phyloP scores from a whole-genome alignment of 371 early-diverging fungal genomes.

The Chytridium lagenaria region DNA sequence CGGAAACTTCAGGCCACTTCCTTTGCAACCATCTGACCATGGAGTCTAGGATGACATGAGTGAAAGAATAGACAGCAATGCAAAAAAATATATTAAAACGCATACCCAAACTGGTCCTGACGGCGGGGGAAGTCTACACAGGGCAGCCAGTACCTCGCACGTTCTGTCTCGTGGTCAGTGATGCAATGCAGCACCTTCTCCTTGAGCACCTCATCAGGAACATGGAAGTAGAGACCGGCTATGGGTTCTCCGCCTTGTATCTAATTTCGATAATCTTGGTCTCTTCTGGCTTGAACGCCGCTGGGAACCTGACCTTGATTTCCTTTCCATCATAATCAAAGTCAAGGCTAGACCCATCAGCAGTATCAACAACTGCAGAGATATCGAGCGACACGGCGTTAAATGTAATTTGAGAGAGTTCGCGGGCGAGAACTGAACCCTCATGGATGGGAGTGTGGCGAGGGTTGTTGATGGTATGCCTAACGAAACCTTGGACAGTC shows the following conservation, averaged over 20 bases:
- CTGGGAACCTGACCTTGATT: constrained; percentile 48
- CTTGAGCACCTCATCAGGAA: constrained; percentile 34
- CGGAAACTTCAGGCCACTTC: constrained; percentile 53
- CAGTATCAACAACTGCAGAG: not conserved
- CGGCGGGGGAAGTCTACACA: constrained; percentile 63
- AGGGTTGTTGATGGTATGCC: constrained; percentile 1
- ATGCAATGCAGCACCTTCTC: constrained; percentile 38
- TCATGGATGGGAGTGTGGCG: not conserved
- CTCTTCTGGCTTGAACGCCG: constrained; percentile 48
- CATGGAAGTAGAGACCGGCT: constrained; percentile 41
- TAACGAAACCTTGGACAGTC: constrained; percentile 5
- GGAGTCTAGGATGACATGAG: too few relatives aligned
- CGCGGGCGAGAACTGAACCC: not conserved
- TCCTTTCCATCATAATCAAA: constrained; percentile 53
- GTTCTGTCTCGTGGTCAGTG: constrained; percentile 46
- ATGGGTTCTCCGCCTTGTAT: constrained; percentile 55
- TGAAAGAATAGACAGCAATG: too few relatives aligned
- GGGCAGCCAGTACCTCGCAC: constrained; percentile 68
- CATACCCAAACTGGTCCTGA: constrained; percentile 51
- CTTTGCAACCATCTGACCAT: constrained; percentile 64
- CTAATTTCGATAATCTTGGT: constrained; percentile 41
- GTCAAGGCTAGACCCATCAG: not conserved
- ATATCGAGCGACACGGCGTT: constrained; percentile 15
- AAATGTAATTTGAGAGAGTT: not conserved
- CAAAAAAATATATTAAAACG: not conserved